A percentile compares a stretch with the other conserved stretches of the same genome.
Conservation (phyloP, 345 rosid genomes). For the Eucalyptus sp. region DNA sequence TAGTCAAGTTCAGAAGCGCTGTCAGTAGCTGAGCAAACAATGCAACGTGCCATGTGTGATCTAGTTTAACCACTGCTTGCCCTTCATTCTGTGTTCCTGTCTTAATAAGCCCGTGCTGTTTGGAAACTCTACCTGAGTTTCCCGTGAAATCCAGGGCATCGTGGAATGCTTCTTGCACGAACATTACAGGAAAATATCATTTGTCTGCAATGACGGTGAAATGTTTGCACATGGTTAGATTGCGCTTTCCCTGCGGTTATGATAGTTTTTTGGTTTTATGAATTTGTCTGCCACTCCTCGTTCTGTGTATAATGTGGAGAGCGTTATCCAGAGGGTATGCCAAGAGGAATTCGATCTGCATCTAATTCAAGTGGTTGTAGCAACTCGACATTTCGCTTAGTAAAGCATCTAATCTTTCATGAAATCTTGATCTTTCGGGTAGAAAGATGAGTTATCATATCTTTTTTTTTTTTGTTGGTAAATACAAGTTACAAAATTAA, state of each 20-base stretch:
- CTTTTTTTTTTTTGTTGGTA: background rate
- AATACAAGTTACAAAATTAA: rapidly evolving
- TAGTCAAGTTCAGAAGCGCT: constrained; percentile 36
- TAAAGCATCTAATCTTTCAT: background rate
- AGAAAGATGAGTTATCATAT: background rate
- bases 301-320: background rate
- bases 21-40: background rate
- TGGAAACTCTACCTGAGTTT: background rate
- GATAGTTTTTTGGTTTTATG: background rate
- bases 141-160: background rate
- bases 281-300: background rate
- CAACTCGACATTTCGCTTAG: background rate
- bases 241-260: background rate
- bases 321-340: background rate
- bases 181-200: background rate
- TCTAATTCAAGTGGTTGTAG: background rate
- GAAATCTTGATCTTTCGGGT: background rate
- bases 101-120: background rate
- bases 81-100: background rate
- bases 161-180: background rate
- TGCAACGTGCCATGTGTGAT: background rate
- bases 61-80: background rate
- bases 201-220: background rate
- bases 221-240: background rate
- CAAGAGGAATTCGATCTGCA: background rate